A percentile compares a stretch with the other conserved stretches of the same genome.
phyloP scores from a whole-genome alignment of 495 filamentous ascomycete genomes.

The Penicillium verhagenii region DNA sequence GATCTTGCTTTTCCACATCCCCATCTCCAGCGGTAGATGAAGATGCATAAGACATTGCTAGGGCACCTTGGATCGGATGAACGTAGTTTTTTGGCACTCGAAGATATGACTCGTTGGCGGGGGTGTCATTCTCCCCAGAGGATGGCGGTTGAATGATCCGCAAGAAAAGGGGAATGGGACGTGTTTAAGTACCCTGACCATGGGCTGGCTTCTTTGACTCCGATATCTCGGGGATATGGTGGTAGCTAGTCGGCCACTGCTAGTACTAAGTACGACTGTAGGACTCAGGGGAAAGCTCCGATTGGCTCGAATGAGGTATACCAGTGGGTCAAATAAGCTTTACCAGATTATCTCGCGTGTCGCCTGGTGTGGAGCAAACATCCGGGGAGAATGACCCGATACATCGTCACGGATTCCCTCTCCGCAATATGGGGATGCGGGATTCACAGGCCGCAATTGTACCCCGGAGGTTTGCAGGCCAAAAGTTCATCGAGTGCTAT shows the following conservation, averaged over 20 bases:
- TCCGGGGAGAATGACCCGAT: slow-evolving; percentile 26
- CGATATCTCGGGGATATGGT: too few species aligned
- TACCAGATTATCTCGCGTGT: slow-evolving; percentile 11
- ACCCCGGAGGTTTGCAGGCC: slow-evolving; percentile 6
- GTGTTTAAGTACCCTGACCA: neutral
- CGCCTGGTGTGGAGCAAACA: slow-evolving; percentile 24
- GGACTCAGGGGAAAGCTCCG: neutral
- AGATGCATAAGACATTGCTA: slow-evolving; percentile 12
- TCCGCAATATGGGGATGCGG: slow-evolving; percentile 15
- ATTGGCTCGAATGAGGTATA: neutral
- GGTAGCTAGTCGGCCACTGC: neutral
- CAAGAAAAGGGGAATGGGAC: neutral
- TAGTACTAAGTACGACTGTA: neutral
- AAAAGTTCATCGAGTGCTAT: slow-evolving; percentile 5
- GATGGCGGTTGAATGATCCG: neutral
- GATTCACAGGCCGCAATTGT: slow-evolving; percentile 18
- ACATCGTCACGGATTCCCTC: slow-evolving; percentile 14
- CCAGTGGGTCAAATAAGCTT: slow-evolving; percentile 24
- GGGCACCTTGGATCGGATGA: neutral
- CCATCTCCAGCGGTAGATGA: slow-evolving; percentile 2
- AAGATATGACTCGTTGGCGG: slow-evolving; percentile 1
- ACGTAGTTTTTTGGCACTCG: neutral
- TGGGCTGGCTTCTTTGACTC: neutral
- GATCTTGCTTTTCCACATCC: slow-evolving; percentile 29
- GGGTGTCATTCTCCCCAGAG: neutral